Evolutionary conservation across 352 stramenopile species (phyloP), one percentile per base, ranked within the genome.

Genomic region (Phytophthora podocarpi): DNA sequence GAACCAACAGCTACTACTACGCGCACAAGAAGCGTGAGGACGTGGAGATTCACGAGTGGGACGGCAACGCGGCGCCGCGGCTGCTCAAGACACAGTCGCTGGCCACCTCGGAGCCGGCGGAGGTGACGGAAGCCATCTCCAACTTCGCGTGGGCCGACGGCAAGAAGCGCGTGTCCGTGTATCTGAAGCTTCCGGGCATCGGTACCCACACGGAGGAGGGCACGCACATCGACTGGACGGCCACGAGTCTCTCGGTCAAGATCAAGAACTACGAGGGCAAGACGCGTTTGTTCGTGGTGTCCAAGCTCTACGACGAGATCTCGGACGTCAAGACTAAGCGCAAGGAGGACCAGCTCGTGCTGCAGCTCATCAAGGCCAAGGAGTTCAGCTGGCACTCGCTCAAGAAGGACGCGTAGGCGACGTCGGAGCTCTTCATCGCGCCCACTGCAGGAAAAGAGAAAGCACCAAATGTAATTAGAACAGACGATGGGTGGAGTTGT

Each of bases 1-100:
- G 84, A 21, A 74, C 78, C 39, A 95, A 95, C 72, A 91, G 80
- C 67, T 95, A 95, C 68, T 95, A 95, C 59, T 95, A 95, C 55
- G 86, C 86, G 18, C 86, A 95, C 71, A 92, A 93, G 75, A 84
- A 83, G 74, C 86, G 86, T 52, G 70, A 91, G 16, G 58, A 87
- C 48, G 86, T 87, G 15, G 81, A 93, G 57, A 77, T 93, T 42
- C 82, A 93, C 59, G 70, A 90, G 65, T 95, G 86, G 84, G 84
- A 95, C 67, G 84, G 84, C 40, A 88, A 93, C 13, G 82, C 78
- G 15, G 79, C 76, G 35, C 84, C 84, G 53, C 84, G 86, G 6
- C 59, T 95, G 67, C 78, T 95, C 31, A 93, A 91, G 69, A 64
- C 55, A 10, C 54, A 72, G 47, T 65, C 67, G 11, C 16, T 70